Evolutionary conservation across 805 yeast species (phyloP).

Genomic region (Cyberlindnera mycetangii): DNA sequence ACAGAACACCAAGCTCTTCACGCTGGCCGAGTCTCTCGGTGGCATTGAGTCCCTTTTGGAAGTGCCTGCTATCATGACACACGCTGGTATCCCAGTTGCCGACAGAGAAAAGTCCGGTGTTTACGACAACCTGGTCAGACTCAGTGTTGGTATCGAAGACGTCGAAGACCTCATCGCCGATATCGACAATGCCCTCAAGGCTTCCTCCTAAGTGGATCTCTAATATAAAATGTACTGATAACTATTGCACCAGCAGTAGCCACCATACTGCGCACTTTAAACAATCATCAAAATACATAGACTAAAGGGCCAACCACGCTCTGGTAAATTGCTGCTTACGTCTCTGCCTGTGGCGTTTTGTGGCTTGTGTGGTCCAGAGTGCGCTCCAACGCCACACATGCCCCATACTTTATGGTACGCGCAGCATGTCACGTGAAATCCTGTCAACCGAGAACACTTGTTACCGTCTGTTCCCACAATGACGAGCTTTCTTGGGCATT

Average conservation of each 20-base stretch:
- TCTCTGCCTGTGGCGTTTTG: not conserved
- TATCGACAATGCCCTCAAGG: conserved; percentile 60
- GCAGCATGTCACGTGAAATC: conserved; percentile 27
- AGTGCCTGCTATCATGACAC: conserved; percentile 91
- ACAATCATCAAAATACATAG: too few relatives aligned
- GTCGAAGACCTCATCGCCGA: conserved; percentile 72
- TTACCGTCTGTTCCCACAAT: conserved; percentile 4
- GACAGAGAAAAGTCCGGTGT: conserved; percentile 80
- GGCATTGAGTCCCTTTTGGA: conserved; percentile 85
- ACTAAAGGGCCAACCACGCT: not conserved
- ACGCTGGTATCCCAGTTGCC: conserved; percentile 80
- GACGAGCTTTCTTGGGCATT: conserved; percentile 6
- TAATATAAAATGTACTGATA: not conserved
- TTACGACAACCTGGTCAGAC: conserved; percentile 75
- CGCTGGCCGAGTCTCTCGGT: conserved; percentile 87
- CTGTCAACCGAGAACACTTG: conserved; percentile 22
- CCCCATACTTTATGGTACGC: not conserved
- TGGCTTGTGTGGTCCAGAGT: not conserved
- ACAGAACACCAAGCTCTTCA: conserved; percentile 69
- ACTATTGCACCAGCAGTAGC: too few relatives aligned
- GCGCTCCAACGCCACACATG: not conserved
- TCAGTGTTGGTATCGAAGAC: conserved; percentile 87
- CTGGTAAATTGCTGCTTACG: not conserved
- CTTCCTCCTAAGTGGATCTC: conserved; percentile 5
- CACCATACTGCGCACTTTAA: too few relatives aligned